phyloP scores from a whole-genome alignment of 148 eudicot genomes.

The Agrostemma githago region DNA sequence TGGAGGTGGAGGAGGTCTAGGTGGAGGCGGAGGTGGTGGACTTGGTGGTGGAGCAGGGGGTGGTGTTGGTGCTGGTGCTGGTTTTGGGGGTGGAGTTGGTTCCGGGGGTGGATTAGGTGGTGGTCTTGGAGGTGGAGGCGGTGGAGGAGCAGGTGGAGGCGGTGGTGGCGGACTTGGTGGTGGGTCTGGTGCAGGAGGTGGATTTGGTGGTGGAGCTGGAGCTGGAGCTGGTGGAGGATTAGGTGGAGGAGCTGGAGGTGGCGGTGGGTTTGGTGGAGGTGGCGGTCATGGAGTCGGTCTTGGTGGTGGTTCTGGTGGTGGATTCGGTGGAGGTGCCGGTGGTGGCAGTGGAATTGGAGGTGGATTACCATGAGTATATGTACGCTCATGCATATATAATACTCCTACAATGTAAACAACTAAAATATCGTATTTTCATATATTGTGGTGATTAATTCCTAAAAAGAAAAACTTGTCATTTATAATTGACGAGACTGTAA shows the following conservation, averaged over 20 bases:
- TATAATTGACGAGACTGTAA: neutral
- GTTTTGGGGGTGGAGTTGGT: constrained; percentile 20
- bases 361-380: constrained; percentile 1
- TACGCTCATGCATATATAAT: neutral
- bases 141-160: neutral
- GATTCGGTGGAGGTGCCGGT: constrained; percentile 4
- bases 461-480: no score
- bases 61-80: constrained; percentile 14
- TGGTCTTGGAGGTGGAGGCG: no score
- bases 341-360: constrained; percentile 5
- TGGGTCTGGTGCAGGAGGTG: neutral
- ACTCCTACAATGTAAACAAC: no score
- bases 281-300: neutral
- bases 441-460: no score
- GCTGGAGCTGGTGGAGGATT: neutral
- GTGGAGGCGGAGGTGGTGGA: constrained; percentile 24
- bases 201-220: constrained; percentile 5
- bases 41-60: constrained; percentile 13
- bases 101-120: constrained; percentile 23
- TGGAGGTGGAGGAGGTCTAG: constrained; percentile 14
- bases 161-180: neutral
- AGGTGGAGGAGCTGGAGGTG: neutral
- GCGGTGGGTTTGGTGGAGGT: neutral
- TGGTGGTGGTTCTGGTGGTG: constrained; percentile 8
- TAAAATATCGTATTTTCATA: no score